Evolutionary conservation across 1,284 basidiomycete genomes (phyloP), one percentile per base, ranked within the genome.

Genomic region (Coriolopsis trogii): DNA sequence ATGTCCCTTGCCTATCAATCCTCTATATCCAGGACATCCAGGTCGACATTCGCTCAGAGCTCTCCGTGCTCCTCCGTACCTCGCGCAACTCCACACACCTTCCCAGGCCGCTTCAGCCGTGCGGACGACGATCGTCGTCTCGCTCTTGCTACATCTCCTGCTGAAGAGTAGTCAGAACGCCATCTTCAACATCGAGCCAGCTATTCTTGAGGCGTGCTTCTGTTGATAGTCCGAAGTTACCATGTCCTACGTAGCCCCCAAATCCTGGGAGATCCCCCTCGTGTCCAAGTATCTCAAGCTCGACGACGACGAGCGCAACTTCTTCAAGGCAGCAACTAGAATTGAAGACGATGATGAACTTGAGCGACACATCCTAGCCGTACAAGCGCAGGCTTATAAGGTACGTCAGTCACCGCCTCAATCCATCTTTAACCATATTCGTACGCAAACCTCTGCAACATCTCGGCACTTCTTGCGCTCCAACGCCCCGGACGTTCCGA

Each of bases 341-440:
- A 77, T 79, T 26, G 47, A 68, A 4, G 67, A 74, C 49, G 68
- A 73, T 2, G 67, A 71, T 2, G 68, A 68, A 42, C 63, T 80
- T 46, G 79, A 71, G 60, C 52, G 65, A 38, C 80, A 82, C 60
- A 73, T 82, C 31, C 39, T 80, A 15, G 48, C 52, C 3, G 68
- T 77, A 15, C 78, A 78, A 53, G 59, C 53, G 28, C 69, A 72
- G 29, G 60, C 60, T 2, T 60, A 55, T 25, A 42, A 46, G 36
- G 60, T 59, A 20, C 34, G 51, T 34, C 26, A 6, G 15, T 20
- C 28, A 18, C 20, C 39, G 16, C 16, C 18, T 13, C 6, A n/a
- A 26, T 29, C 43, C 36, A 44, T 44, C 10, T 50, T 50, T 29
- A 55, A 53, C 16, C 59, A 62, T 34, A 40, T 47, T 9, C 59